Conservation (phyloP, 495 filamentous ascomycete genomes). For the Penicillium longicatenatum region DNA sequence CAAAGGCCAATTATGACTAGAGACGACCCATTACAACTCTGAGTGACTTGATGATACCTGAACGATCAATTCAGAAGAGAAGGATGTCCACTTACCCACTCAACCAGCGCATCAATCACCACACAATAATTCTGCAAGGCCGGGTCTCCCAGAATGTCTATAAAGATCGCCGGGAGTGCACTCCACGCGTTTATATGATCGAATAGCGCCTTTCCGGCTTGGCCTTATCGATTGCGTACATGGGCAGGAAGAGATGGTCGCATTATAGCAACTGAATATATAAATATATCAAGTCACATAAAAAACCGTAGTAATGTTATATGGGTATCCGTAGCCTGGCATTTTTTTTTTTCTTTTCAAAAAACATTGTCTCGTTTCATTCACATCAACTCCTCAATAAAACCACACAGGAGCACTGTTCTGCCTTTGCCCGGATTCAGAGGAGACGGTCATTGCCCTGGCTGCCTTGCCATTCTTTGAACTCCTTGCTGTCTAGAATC, state of each 20-base stretch:
- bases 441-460: not conserved
- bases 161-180: not conserved
- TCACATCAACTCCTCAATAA: not conserved
- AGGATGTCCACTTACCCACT: not conserved
- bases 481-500: slow-evolving; percentile 3
- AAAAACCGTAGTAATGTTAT: not conserved
- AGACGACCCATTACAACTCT: not conserved
- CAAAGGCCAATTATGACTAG: slow-evolving; percentile 1
- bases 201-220: not conserved
- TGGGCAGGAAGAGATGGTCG: not conserved
- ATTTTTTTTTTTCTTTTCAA: no score
- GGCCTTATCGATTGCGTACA: not conserved
- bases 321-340: not conserved
- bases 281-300: slow-evolving; percentile 2
- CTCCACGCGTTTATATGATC: slow-evolving; percentile 1
- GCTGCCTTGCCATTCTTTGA: not conserved
- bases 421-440: slow-evolving; percentile 4
- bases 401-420: slow-evolving; percentile 3
- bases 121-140: not conserved
- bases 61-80: slow-evolving; percentile 1
- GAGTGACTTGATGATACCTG: not conserved
- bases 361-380: not conserved
- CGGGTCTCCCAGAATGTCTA: not conserved
- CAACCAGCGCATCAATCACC: not conserved
- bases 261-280: not conserved